Conservation (phyloP, 345 rosid genomes). For the Abelmoschus esculentus region DNA sequence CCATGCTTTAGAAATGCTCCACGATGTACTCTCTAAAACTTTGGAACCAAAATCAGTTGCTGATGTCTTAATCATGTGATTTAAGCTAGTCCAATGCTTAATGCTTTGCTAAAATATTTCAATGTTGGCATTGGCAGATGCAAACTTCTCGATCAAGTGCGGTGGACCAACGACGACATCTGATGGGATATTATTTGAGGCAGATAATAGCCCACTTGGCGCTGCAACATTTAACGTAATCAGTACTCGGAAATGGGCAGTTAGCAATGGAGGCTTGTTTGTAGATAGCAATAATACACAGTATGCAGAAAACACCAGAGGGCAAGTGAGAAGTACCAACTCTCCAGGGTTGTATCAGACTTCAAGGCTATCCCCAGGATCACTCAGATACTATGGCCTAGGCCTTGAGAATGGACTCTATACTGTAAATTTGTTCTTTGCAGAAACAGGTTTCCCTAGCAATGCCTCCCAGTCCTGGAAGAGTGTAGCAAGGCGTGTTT, state of each 20-base stretch:
- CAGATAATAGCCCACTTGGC: constrained; percentile 11
- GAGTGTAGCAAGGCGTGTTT: constrained; percentile 40
- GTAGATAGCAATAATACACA: constrained; percentile 26
- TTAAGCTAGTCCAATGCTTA: neutral
- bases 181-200: constrained; percentile 34
- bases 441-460: constrained; percentile 35
- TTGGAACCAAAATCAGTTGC: neutral
- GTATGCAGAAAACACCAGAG: constrained; percentile 14
- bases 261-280: constrained; percentile 45
- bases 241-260: constrained; percentile 42
- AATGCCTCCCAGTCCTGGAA: constrained; percentile 28
- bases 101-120: neutral
- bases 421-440: constrained; percentile 36
- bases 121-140: constrained; percentile 17
- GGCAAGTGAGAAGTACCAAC: constrained; percentile 29
- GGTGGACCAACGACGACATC: constrained; percentile 20
- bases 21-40: constrained; percentile 16
- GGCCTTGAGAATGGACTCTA: constrained; percentile 20
- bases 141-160: constrained; percentile 26
- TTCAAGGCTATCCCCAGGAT: constrained; percentile 29
- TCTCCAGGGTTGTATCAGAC: constrained; percentile 36
- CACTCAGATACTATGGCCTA: constrained; percentile 38
- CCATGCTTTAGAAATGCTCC: constrained; percentile 24
- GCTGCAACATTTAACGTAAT: constrained; percentile 18
- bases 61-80: neutral